Conservation (phyloP, 176 grass and related monocot genomes). For the Elaeis guineensis region DNA sequence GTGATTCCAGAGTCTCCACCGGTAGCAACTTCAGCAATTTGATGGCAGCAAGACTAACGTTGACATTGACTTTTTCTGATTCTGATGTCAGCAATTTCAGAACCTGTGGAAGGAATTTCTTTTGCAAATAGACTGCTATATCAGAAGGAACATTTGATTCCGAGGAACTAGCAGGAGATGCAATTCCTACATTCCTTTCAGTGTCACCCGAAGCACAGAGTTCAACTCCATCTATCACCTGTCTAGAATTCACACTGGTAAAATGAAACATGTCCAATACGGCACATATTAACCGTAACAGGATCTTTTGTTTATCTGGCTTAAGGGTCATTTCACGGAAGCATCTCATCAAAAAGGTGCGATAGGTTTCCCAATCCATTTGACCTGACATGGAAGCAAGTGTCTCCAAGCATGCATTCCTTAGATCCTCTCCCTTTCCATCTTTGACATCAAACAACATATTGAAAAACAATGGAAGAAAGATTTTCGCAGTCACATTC, state of each 20-base stretch:
- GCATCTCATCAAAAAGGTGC: conserved; percentile 59
- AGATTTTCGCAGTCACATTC: conserved; percentile 74
- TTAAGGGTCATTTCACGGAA: conserved; percentile 61
- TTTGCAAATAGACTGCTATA: conserved; percentile 66
- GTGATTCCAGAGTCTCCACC: conserved; percentile 54
- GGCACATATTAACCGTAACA: conserved; percentile 74
- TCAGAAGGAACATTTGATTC: conserved; percentile 32
- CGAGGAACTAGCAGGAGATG: conserved; percentile 21
- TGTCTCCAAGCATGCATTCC: conserved; percentile 76
- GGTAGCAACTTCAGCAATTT: conserved; percentile 95
- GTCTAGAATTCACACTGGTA: background rate
- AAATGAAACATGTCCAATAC: conserved; percentile 80
- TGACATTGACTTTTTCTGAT: conserved; percentile 81
- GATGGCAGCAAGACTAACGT: conserved; percentile 67
- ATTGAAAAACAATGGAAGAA: conserved; percentile 89
- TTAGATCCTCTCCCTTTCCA: conserved; percentile 78
- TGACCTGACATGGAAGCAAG: conserved; percentile 62
- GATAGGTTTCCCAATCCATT: conserved; percentile 84
- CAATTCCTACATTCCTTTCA: background rate
- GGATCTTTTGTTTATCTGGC: conserved; percentile 72
- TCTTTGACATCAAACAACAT: conserved; percentile 80
- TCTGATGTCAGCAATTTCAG: conserved; percentile 63
- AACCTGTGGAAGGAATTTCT: conserved; percentile 54
- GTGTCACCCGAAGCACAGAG: conserved; percentile 10
- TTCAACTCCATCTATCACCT: conserved; percentile 10